Base-by-base conservation (phyloP, 2,329 filamentous ascomycete genomes). In the Trichoderma sp. region DNA sequence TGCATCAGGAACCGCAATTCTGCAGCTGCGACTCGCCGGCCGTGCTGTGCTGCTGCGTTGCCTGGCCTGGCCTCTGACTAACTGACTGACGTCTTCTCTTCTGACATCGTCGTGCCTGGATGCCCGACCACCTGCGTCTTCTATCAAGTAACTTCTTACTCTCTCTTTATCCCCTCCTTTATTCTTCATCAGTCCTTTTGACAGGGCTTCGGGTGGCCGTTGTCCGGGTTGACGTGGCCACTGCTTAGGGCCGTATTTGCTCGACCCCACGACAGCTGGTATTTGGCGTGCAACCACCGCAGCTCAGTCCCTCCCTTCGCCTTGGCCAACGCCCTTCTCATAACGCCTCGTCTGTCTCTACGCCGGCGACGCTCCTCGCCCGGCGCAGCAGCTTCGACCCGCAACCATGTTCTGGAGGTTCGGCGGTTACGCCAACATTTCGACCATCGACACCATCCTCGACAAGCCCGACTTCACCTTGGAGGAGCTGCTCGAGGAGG, bases 371-470 rank as follows among this genome's bases (percentile, higher is more conserved):
- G 70, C 70, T 5, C n/a, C 71, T 75, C 72, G 72, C 75, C 75
- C 76, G 75, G 79, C 74, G 77, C 76, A 73, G 76, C 76, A 75
- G 75, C 74, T 71, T 73, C 75, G 74, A 72, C 68, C 76, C 76
- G 79, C 78, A 90, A 95, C 82, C 85, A 99, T 99, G 96, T 99
- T 99, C 83, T 99, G 96, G 96, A 92, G 95, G 83, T 99, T 98
- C 87, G 95, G 96, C 87, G 94, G 94, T 79, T 98, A 98, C 87
- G 93, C 94, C 86, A 97, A 93, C 87, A 92, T 97, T 83, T 97
- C 95, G 77, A 92, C 94, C 78, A 93, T 99, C 82, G 96, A 98
- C 82, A 94, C 91, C 75, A 92, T 99, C 77, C 93, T 99, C 80
- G 96, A 99, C 80, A 97, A 97, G 82, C 90, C 96, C 75, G 92